These are phyloP conservation scores for Allomyces macrogynus DNA, from an alignment of 192 early-diverging fungal genomes.

Conservation along the genomic window DNA sequence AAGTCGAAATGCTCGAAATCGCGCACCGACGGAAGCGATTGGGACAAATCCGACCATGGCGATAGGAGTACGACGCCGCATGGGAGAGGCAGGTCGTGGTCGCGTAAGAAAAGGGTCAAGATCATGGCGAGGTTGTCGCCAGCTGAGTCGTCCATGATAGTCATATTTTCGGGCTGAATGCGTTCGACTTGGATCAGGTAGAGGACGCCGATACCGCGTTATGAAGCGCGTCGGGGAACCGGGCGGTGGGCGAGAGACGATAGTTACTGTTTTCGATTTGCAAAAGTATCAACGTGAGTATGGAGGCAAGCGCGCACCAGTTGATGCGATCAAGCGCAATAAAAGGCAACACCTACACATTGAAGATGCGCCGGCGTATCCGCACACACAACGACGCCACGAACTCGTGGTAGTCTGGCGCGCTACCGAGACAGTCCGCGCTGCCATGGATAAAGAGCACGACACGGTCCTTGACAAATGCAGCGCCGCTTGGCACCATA, in stretches of 20 bases:
- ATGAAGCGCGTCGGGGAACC: conserved; percentile 24
- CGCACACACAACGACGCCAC: background rate
- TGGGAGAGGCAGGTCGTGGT: background rate
- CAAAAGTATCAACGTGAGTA: too few relatives aligned
- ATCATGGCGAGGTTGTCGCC: conserved; percentile 23
- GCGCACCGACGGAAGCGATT: too few relatives aligned
- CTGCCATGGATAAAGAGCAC: background rate
- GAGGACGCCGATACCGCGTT: conserved; percentile 27
- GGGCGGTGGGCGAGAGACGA: conserved; percentile 24
- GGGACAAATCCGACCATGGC: too few relatives aligned
- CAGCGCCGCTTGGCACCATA: background rate
- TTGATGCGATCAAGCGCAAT: background rate
- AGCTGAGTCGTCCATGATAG: conserved; percentile 27
- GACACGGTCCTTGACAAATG: background rate
- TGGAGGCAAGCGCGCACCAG: background rate
- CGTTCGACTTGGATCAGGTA: conserved; percentile 9
- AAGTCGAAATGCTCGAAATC: too few relatives aligned
- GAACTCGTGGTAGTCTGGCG: background rate
- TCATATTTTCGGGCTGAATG: conserved; percentile 14
- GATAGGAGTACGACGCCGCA: background rate
- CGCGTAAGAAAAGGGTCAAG: background rate
- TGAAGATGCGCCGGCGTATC: background rate
- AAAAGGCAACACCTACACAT: background rate
- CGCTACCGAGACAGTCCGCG: background rate
- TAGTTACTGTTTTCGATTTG: conserved; percentile 9